Evolutionary conservation across 495 filamentous ascomycete species (phyloP), one percentile per base, ranked within the genome.

Genomic region (Terfezia claveryi): DNA sequence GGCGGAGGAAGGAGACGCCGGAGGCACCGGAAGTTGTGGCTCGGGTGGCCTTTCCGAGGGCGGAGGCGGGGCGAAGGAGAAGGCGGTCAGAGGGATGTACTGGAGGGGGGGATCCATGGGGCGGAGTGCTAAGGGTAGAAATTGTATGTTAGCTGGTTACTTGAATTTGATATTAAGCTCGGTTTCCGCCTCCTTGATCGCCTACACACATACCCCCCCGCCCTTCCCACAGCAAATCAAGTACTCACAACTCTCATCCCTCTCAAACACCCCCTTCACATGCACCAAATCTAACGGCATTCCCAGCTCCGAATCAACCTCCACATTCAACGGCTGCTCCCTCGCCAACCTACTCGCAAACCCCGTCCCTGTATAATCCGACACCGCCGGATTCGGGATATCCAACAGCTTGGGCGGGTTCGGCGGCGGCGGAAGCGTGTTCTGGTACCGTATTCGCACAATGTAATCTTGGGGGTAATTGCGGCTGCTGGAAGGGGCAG

Each of bases 281-380:
- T 92, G 91, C 49, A 95, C 82, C 49, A 98, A 71, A 66, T 98
- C 89, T 67, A 98, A 79, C 41, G 85, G 86, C 89, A 98, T 95
- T 38, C 92, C 91, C 56, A 94, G 78, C 71, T 96, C 92, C 17
- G 87, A 88, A 77, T 98, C 92, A 20, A 87, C 87, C 68, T 96
- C 91, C 53, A 98, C 87, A 58, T 93, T 94, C 5, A 92, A 71
- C n/a, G 87, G 80, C 70, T 96, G 88, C 58, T 92, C 85, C 59
- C 87, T 75, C 1, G 85, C 85, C 57, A 98, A 69, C 53, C 85
- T 80, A 36, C 87, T 88, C 23, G 86, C 84, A 70, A 93, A 96
- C 2, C 76, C 79, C 1, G 89, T 82, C 10, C 80, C 81, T 12
- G 89, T 87, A 67, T 94, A 96, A 62, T 87, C 81, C 9, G 81